Percentiles rank a stretch among this genome's conserved stretches.
phyloP scores from a whole-genome alignment of 1,284 basidiomycete species.

The Malassezia sp. region DNA sequence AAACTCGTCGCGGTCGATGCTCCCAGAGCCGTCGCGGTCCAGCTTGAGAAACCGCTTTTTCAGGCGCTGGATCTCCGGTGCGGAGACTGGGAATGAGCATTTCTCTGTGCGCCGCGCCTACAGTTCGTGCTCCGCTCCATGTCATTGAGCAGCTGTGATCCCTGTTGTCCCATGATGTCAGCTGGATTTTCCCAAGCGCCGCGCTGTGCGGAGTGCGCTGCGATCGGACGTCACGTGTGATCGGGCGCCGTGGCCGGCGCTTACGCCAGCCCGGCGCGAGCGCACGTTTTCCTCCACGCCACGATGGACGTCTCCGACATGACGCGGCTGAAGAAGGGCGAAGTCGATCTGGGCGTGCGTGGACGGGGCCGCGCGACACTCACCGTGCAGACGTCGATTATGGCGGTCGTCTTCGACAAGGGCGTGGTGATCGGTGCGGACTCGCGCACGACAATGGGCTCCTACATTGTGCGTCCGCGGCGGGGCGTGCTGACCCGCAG shows the following conservation, averaged over 20 bases:
- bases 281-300: neutral
- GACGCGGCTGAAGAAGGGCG: slow-evolving; percentile 38
- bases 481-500: slow-evolving; percentile 47
- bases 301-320: slow-evolving; percentile 23
- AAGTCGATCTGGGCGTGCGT: slow-evolving; percentile 44
- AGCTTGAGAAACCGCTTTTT: slow-evolving; percentile 99
- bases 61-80: slow-evolving; percentile 55
- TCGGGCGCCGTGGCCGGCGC: slow-evolving; percentile 4
- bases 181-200: neutral
- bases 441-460: slow-evolving; percentile 88
- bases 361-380: too few relatives aligned
- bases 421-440: slow-evolving; percentile 96
- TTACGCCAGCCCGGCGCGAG: slow-evolving; percentile 7
- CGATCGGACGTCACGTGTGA: slow-evolving; percentile 13
- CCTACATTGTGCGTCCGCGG: slow-evolving; percentile 70
- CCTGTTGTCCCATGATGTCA: slow-evolving; percentile 51
- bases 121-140: slow-evolving; percentile 87
- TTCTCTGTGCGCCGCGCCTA: slow-evolving; percentile 51
- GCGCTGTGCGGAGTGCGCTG: neutral
- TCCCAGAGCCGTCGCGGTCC: slow-evolving; percentile 92
- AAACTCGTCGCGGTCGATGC: slow-evolving; percentile 97
- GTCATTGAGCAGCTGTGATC: slow-evolving; percentile 82
- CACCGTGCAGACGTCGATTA: slow-evolving; percentile 67
- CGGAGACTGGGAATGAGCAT: slow-evolving; percentile 15
- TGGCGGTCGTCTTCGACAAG: slow-evolving; percentile 92